Conservation (phyloP, 2,329 filamentous ascomycete genomes). For the Phoma herbarum region DNA sequence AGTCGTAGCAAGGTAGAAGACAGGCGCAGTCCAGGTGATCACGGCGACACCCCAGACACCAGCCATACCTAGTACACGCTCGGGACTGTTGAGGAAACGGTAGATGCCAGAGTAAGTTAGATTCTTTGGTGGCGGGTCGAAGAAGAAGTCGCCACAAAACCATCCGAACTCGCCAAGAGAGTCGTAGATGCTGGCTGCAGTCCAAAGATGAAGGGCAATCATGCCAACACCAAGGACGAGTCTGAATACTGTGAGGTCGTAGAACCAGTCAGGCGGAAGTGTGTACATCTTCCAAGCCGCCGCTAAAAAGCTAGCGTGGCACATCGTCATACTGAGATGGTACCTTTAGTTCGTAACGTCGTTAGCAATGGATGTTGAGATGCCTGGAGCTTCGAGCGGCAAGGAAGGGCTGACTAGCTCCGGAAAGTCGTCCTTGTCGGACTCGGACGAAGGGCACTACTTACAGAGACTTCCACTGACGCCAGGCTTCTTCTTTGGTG, state of each 20-base stretch:
- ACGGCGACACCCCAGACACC: conserved; percentile 95
- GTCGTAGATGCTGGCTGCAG: conserved; percentile 90
- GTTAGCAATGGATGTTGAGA: background rate
- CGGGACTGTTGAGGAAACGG: conserved; percentile 96
- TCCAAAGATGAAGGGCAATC: conserved; percentile 91
- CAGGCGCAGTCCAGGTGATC: conserved; percentile 86
- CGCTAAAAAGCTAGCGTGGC: conserved; percentile 86
- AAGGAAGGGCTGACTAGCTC: background rate
- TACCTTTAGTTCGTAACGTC: conserved; percentile 58
- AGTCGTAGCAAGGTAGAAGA: conserved; percentile 85
- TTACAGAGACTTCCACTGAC: conserved; percentile 89
- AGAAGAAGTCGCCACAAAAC: conserved; percentile 99
- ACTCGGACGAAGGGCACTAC: background rate
- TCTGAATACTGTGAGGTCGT: conserved; percentile 84
- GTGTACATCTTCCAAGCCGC: conserved; percentile 97
- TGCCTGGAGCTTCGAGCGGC: background rate
- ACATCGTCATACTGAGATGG: conserved; percentile 90
- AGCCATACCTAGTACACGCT: conserved; percentile 90
- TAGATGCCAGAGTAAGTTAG: conserved; percentile 97
- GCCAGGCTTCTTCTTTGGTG: conserved; percentile 89
- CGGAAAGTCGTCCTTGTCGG: too few species aligned
- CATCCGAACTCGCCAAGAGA: conserved; percentile 97
- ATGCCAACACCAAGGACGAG: conserved; percentile 85
- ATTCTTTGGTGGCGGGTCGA: conserved; percentile 80
- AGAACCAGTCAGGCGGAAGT: conserved; percentile 84